Evolutionary conservation across 345 rosid species (phyloP), one percentile per base, ranked within the genome.

Genomic region (Populus davidiana): DNA sequence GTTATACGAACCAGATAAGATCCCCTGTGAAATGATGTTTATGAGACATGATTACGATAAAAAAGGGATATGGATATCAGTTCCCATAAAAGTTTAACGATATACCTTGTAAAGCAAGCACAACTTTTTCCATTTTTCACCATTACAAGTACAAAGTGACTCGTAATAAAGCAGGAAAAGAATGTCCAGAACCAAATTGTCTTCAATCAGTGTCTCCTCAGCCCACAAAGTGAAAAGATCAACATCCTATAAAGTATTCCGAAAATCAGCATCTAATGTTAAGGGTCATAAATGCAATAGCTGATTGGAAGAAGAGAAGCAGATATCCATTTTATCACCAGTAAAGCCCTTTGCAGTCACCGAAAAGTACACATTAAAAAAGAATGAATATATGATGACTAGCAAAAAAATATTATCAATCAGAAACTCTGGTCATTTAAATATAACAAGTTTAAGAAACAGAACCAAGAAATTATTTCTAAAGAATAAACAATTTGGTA

Each of bases 201-300:
- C 90, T 83, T 96, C 97, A 29, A 83, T 86, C 36, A 95, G 84
- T 62, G 86, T 93, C 90, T 89, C 97, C 92, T 96, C 97, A 3
- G 98, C 96, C 99, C 98, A 96, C 80, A 93, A 79, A 72, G 91
- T 88, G 82, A 89, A 92, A 73, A 92, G 86, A 85, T 90, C 96
- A 80, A 86, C 87, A 85, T 90, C 93, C 97, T 93, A 76, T 52
- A 74, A 71, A 82, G 54, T 74, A 82, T 54, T 79, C 39, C 11
- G 29, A 72, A 47, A 78, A 71, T 41, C 33, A 47, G 71, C 41
- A 56, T 75, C 5, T 63, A 41, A 73, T 23, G 75, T 54, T 72
- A 56, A 63, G 35, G 67, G 75, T 21, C 63, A n/a, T n/a, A 17
- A 70, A 61, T 71, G 4, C n/a, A 8, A 69, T 41, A 59, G 2